A percentile compares a stretch with the other conserved stretches of the same genome.
These are phyloP conservation scores for Metarhizium robertsii DNA, from an alignment of 2,329 filamentous ascomycete species.

Conservation along the genomic window DNA sequence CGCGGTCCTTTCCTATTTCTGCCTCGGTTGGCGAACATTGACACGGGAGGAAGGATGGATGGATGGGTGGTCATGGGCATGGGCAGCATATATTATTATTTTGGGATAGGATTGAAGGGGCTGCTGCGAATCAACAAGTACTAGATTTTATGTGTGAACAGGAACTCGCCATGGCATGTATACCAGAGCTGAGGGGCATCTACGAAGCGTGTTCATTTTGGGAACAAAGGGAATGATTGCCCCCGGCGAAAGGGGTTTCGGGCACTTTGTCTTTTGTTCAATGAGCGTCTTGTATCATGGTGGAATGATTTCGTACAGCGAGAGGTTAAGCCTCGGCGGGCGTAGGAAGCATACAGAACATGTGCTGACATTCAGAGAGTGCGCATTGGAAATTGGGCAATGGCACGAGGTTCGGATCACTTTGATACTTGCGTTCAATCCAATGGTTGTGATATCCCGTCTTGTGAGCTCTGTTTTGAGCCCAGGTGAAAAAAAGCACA, in stretches of 20 bases:
- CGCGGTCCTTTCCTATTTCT: neutral
- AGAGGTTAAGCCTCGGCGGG: neutral
- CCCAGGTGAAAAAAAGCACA: too few relatives aligned
- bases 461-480: too few relatives aligned
- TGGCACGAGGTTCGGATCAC: neutral
- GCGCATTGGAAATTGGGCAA: neutral
- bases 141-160: neutral
- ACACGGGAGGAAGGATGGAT: neutral
- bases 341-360: neutral
- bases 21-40: neutral
- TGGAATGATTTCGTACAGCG: neutral
- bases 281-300: neutral
- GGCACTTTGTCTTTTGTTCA: neutral
- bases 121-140: neutral
- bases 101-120: neutral
- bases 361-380: neutral
- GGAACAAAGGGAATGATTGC: neutral
- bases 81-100: neutral
- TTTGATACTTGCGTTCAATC: neutral
- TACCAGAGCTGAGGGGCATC: neutral
- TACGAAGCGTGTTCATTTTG: neutral
- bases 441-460: neutral
- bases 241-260: neutral
- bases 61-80: neutral
- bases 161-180: neutral